A percentile compares a stretch with the other conserved stretches of the same genome.
Evolutionary conservation across 305 asterid species (phyloP).

Genomic region (Fraxinus nigra): DNA sequence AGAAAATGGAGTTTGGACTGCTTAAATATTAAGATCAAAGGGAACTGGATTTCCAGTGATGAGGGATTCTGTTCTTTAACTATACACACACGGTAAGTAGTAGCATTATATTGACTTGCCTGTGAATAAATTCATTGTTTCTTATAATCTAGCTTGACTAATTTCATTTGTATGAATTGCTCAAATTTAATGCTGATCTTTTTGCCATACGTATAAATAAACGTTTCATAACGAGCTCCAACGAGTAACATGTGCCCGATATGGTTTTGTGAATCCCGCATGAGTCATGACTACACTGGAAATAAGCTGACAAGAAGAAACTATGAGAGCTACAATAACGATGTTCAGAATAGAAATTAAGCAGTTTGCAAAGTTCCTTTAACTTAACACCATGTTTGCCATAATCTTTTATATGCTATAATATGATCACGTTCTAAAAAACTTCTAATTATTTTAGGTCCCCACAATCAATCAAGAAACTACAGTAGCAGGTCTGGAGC

Average conservation of each 20-base stretch:
- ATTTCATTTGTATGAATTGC: background rate
- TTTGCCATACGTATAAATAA: background rate
- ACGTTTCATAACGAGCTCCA: too few relatives aligned
- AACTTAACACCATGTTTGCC: background rate
- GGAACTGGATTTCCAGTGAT: background rate
- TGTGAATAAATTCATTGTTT: background rate
- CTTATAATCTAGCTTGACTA: background rate
- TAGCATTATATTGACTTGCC: background rate
- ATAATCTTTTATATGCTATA: background rate
- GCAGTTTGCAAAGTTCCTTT: background rate
- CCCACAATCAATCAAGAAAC: constrained; percentile 70
- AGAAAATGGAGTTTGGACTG: background rate
- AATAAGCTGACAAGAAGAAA: background rate
- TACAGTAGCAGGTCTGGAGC: constrained; percentile 39
- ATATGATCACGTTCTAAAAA: background rate
- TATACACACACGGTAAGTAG: background rate
- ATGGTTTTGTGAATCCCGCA: background rate
- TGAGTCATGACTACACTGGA: background rate
- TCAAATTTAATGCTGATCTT: background rate
- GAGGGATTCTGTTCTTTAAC: background rate
- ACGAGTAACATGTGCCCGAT: background rate
- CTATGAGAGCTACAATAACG: background rate
- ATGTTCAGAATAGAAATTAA: background rate
- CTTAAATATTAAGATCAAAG: background rate
- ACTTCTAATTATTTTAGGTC: constrained; percentile 29